These are phyloP conservation scores for Blumeriella jaapii DNA, from an alignment of 2,329 filamentous ascomycete genomes.

Conservation along the genomic window DNA sequence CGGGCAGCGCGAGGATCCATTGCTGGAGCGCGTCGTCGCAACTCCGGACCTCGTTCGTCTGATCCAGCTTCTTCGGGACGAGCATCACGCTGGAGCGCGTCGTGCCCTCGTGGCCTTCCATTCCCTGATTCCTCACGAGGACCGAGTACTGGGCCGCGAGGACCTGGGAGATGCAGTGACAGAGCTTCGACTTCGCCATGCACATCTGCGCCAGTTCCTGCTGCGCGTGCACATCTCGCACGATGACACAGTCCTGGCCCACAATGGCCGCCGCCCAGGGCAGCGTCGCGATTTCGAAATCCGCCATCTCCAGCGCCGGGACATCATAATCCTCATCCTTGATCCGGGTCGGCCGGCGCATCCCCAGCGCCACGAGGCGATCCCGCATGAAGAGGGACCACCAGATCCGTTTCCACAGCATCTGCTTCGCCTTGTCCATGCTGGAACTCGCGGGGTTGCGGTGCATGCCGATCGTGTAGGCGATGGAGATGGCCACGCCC, in stretches of 20 bases:
- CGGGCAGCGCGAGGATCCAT: conserved; percentile 64
- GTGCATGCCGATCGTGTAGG: conserved; percentile 87
- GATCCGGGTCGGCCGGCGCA: conserved; percentile 84
- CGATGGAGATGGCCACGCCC: conserved; percentile 86
- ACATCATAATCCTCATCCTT: conserved; percentile 92
- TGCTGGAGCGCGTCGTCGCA: conserved; percentile 70
- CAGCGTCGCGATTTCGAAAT: conserved; percentile 69
- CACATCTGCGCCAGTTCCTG: conserved; percentile 75
- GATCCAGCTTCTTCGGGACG: conserved; percentile 76
- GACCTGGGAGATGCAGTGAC: conserved; percentile 80
- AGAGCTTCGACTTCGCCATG: conserved; percentile 82
- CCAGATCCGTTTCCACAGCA: conserved; percentile 91
- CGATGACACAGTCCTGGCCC: conserved; percentile 55
- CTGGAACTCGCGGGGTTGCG: conserved; percentile 70
- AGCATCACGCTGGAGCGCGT: conserved; percentile 72
- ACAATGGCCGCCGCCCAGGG: conserved; percentile 58
- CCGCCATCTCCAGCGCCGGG: conserved; percentile 71
- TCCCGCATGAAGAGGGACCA: conserved; percentile 97
- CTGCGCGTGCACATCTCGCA: conserved; percentile 63
- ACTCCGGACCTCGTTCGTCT: conserved; percentile 63
- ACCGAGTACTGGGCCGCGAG: conserved; percentile 82
- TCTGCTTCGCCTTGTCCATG: conserved; percentile 63
- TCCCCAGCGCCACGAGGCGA: conserved; percentile 81
- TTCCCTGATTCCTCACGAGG: conserved; percentile 68
- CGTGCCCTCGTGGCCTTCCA: conserved; percentile 61